Evolutionary conservation across 345 rosid genomes (phyloP), one percentile per base, ranked within the genome.

Genomic region (Hypericum androsaemum): DNA sequence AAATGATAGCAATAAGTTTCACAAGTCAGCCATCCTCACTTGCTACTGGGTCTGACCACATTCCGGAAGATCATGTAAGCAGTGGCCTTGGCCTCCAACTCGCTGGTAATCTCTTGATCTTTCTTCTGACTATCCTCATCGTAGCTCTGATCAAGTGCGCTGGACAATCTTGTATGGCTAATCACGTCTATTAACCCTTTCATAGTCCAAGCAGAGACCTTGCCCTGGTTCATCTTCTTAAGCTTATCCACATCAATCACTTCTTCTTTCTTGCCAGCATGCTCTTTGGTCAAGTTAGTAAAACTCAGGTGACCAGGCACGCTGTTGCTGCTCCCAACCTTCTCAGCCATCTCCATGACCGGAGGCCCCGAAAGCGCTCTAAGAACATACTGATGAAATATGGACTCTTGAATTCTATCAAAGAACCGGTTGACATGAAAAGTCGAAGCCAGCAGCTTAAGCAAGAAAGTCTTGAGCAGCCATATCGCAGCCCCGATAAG

Each of bases 151-250:
- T 82, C 79, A n/a, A 80, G 75, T 11, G 68, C 5, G 44, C 57
- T 72, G n/a, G 75, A 71, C 47, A 78, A 63, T 16, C 77, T 70
- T 0, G 87, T 73, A 43, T 76, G 75, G 1, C 64, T 69, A 7
- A 83, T 66, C 44, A 74, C 82, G 55, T 71, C 54, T 32, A 78
- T 58, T 58, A 83, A 69, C 11, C 77, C 87, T 73, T 72, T 78
- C 87, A 83, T 80, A 17, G 84, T 78, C 87, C 90, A 83, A 61
- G 90, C 84, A 48, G 90, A 83, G 53, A 78, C 44, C 55, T 76
- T 83, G 54, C 58, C 82, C 44, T 66, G 84, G 59, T 63, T 80
- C 70, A 80, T 70, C 63, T 75, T 80, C 51, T 78, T 74, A 47
- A 83, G 75, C 77, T 71, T 78, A 32, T 78, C 87, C 43, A 78